phyloP scores from a whole-genome alignment of 2,329 filamentous ascomycete genomes.

The Parascedosporium putredinis region DNA sequence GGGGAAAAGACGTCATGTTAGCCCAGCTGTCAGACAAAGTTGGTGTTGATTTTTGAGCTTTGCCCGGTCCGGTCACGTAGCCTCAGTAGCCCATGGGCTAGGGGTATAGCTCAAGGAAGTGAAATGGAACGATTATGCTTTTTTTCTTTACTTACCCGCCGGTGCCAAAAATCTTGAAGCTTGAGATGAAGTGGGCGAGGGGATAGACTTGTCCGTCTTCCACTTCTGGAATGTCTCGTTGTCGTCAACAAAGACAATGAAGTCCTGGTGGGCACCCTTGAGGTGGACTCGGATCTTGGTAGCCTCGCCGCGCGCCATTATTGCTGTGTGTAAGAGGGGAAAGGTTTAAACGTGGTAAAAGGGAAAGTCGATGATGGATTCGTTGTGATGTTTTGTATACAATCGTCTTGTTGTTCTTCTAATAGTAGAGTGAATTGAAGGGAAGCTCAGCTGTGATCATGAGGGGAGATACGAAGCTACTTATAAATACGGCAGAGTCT shows the following conservation, averaged over 20 bases:
- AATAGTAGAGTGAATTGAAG: not conserved
- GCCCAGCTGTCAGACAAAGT: not conserved
- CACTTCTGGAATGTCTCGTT: slow-evolving; percentile 63
- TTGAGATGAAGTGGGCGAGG: slow-evolving; percentile 72
- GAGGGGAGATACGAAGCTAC: not conserved
- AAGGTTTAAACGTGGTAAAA: not conserved
- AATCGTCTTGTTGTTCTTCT: not conserved
- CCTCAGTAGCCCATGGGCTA: too few relatives aligned
- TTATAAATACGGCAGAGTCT: not conserved
- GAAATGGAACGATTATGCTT: too few relatives aligned
- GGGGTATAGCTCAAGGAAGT: too few relatives aligned
- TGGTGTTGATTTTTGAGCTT: too few relatives aligned
- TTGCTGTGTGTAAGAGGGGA: slow-evolving; percentile 17
- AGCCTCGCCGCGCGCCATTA: slow-evolving; percentile 64
- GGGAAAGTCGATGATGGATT: not conserved
- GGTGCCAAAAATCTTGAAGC: slow-evolving; percentile 83
- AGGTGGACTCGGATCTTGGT: slow-evolving; percentile 70
- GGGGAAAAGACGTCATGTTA: not conserved
- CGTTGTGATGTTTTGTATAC: not conserved
- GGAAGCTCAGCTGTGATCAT: not conserved
- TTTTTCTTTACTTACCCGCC: slow-evolving; percentile 58
- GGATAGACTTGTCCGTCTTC: slow-evolving; percentile 67
- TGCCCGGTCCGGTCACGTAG: too few relatives aligned
- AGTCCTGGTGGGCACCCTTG: slow-evolving; percentile 58
- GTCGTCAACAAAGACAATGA: slow-evolving; percentile 50